Evolutionary conservation across 1,284 basidiomycete genomes (phyloP).

Genomic region (Flammula alnicola): DNA sequence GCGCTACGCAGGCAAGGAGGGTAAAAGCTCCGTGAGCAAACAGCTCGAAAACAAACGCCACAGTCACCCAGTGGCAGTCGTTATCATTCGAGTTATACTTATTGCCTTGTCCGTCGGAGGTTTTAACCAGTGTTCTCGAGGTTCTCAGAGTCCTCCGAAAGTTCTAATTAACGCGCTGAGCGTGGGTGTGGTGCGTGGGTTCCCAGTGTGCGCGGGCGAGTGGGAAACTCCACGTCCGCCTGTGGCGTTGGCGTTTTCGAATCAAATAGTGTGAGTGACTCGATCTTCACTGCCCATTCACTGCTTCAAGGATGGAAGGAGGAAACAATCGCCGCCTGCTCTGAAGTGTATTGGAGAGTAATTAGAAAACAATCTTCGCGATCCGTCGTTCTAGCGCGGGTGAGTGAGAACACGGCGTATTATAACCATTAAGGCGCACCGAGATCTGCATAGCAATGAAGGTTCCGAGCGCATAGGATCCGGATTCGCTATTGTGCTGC

Average conservation of each 20-base stretch:
- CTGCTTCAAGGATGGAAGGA: no score
- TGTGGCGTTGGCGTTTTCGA: not conserved
- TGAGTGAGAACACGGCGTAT: no score
- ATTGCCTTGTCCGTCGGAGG: no score
- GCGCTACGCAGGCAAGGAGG: no score
- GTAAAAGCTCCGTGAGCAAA: constrained; percentile 3
- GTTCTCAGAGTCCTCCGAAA: no score
- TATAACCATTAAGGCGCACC: no score
- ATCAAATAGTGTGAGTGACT: not conserved
- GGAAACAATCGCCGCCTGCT: no score
- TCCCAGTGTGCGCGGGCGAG: not conserved
- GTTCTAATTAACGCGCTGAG: not conserved
- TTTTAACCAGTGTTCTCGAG: no score
- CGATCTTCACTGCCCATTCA: not conserved
- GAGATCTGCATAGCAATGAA: constrained; percentile 1
- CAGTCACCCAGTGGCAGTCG: not conserved
- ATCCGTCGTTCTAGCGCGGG: no score
- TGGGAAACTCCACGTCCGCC: not conserved
- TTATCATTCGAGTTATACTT: no score
- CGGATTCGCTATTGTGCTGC: constrained; percentile 12
- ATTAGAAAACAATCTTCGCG: no score
- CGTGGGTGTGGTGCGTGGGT: not conserved
- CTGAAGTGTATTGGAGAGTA: no score
- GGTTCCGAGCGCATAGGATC: constrained; percentile 12
- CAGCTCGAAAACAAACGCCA: constrained; percentile 9